Base-by-base conservation (phyloP, 2,329 filamentous ascomycete species). In the Coniochaeta hoffmannii region DNA sequence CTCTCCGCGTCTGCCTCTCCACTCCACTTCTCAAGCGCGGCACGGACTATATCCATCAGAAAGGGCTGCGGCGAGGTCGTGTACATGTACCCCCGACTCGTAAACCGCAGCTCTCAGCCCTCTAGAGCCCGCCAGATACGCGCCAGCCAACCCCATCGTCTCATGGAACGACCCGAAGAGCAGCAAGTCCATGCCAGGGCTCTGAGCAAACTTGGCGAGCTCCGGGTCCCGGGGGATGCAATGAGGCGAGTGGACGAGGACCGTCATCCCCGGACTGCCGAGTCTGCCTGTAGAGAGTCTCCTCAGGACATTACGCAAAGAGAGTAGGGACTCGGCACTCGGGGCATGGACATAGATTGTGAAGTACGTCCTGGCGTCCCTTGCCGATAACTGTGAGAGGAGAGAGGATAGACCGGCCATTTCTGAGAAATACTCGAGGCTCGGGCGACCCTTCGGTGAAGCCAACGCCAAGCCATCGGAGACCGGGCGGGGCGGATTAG, bases 41-140 rank as follows among this genome's bases (percentile, higher is more conserved):
- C 35, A 9, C 54, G 52, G 1, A 59, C 30, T 56, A 61, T 58
- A 10, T 56, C 55, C 53, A 58, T 53, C 3, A 58, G 32, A 31
- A 59, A 58, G 0, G 58, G 56, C 14, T 56, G 56, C 17, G 53
- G 53, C 8, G 58, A 55, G 1, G 58, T 55, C 3, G 53, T 57
- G 49, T 59, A 57, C 55, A 57, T 53, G 41, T 57, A 57, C 1
- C 51, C 58, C 1, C 58, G 49, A 11, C 58, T 58, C 4, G 58
- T 58, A 8, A 56, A 58, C 30, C 59, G 46, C 10, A 59, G 51
- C 46, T 61, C 59, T 35, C 10, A 59, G 26, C 10, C 50, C 53
- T 14, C 54, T 55, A 4, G 56, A 19, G 0, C 58, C 59, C 5
- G 56, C 54, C 3, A 58, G 49, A 15, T 58, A 61, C 6, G 56